Evolutionary conservation across 306 rosid genomes (phyloP).

Genomic region (Comarum palustre): DNA sequence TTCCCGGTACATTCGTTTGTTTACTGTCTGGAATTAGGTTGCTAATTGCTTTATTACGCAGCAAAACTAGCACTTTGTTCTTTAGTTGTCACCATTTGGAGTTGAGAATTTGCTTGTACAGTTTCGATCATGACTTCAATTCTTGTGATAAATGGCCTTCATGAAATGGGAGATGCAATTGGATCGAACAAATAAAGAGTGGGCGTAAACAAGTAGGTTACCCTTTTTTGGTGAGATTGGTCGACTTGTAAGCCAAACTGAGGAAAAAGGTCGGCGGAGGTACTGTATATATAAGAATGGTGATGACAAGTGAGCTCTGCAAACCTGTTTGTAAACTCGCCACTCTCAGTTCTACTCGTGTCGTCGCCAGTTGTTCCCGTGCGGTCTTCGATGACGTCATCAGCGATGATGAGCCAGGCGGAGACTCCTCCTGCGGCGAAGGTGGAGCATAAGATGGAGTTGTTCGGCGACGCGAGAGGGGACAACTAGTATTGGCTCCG

Average conservation of each 20-base stretch:
- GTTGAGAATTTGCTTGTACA: background rate
- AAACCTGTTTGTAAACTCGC: no score
- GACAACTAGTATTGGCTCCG: conserved; percentile 91
- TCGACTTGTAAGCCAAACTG: no score
- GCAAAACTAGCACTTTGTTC: background rate
- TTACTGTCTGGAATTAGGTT: background rate
- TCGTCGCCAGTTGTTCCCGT: background rate
- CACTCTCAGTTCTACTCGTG: conserved; percentile 3
- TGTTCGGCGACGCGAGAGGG: conserved; percentile 70
- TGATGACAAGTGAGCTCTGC: background rate
- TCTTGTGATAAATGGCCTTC: background rate
- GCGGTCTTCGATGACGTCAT: conserved; percentile 1
- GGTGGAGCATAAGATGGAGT: conserved; percentile 64
- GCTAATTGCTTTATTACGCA: background rate
- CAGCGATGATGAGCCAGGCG: conserved; percentile 9
- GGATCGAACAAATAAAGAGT: no score
- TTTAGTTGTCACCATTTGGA: background rate
- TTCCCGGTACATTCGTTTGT: conserved; percentile 9
- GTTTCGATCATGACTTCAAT: background rate
- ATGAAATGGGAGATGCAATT: no score
- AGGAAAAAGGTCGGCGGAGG: background rate
- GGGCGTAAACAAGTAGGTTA: background rate
- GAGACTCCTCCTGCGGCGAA: no score
- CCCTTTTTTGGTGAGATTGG: no score
- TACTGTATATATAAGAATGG: background rate